Percentiles rank a stretch among this genome's conserved stretches.
These are phyloP conservation scores for Sideroxylon spinosum DNA, from an alignment of 179 eudicot species.

Conservation along the genomic window DNA sequence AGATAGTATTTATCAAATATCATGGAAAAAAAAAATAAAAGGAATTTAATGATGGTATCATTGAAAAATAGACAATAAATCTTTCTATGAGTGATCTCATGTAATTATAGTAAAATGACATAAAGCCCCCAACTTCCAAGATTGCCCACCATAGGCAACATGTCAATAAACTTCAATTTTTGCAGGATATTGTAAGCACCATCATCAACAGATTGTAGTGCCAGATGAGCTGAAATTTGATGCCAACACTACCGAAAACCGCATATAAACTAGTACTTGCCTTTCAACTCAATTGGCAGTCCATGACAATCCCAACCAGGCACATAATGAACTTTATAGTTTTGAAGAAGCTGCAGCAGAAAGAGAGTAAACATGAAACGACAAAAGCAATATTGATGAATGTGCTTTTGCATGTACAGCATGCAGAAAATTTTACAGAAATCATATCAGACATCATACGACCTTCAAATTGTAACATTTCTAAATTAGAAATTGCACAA, in stretches of 20 bases:
- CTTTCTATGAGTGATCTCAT: not conserved
- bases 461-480: not conserved
- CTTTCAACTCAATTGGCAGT: slow-evolving; percentile 93
- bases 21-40: too few species aligned
- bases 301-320: slow-evolving; percentile 99
- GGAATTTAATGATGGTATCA: too few species aligned
- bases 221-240: not conserved
- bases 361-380: not conserved
- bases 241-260: not conserved
- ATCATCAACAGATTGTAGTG: not conserved
- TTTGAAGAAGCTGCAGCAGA: slow-evolving; percentile 87
- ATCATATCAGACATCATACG: not conserved
- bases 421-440: not conserved
- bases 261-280: slow-evolving; percentile 35
- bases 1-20: not conserved
- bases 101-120: not conserved
- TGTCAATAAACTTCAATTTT: slow-evolving; percentile 1
- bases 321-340: slow-evolving; percentile 66
- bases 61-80: too few species aligned
- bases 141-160: not conserved
- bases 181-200: not conserved
- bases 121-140: not conserved
- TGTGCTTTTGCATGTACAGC: too few species aligned
- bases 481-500: not conserved
- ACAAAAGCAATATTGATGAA: not conserved